Evolutionary conservation across 2,329 filamentous ascomycete genomes (phyloP), one percentile per base, ranked within the genome.

Genomic region (Cladophialophora immunda): DNA sequence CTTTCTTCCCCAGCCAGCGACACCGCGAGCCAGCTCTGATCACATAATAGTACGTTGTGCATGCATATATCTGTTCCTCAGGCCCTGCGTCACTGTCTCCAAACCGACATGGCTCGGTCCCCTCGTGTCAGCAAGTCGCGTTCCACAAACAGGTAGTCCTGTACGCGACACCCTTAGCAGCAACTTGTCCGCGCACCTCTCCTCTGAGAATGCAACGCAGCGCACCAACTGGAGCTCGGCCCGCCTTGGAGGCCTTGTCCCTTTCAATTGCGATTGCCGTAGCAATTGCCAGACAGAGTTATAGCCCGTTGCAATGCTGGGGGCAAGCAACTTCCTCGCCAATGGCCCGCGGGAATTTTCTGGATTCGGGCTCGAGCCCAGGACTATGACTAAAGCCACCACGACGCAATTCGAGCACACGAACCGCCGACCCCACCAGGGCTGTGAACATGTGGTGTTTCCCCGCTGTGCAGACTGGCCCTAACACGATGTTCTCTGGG

Each of bases 201-300:
- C 45, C 45, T 25, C 5, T 13, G 13, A 41, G 38, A 19, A 19
- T 5, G 4, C 38, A n/a, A 11, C 38, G 17, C 38, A 34, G 9
- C 9, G 11, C 15, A n/a, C 38, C 38, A 41, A 41, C 17, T 6
- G n/a, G 15, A n/a, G 38, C 4, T 41, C 38, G 45, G 8, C 7
- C 19, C 45, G 22, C 19, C 8, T 25, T 22, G 17, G n/a, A n/a
- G 8, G 19, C 45, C 45, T 50, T 25, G 19, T 15, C 9, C 11
- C 5, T n/a, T 19, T 19, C 38, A 19, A 25, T 13, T 25, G 19
- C 19, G 22, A 50, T 50, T 22, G 11, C 9, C 45, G 45, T 4
- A 25, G 45, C 19, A 50, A 2, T 50, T 50, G 45, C 45, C 45
- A 13, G 45, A 50, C 45, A 50, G 45, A 50, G 45, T 50, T 50